Base-by-base conservation (phyloP, 1,139 yeast genomes). In the Saccharomycopsis hybrid region DNA sequence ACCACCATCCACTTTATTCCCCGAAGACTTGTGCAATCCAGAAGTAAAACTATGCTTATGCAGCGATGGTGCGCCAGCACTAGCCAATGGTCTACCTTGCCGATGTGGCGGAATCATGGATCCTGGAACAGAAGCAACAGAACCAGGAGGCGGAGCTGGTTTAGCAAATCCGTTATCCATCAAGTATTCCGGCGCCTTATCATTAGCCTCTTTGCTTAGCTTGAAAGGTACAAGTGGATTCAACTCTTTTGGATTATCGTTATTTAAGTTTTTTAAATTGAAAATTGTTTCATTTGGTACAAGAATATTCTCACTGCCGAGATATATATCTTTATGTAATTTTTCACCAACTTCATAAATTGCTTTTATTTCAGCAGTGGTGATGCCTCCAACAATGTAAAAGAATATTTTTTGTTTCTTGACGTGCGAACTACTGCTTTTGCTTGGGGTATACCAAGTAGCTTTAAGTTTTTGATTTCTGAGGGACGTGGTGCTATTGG, bases 381-480 rank as follows among this genome's bases (percentile, higher is more conserved):
- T 88, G 40, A 86, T 68, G 8, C 98, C 98, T 28, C 99, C 99
- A 1, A 94, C 85, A 39, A 89, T 77, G 62, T 81, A 92, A 54
- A 89, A 80, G 58, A 90, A 78, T 5, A 90, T 73, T 46, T 92
- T 69, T 60, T 86, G 95, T 57, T 78, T 65, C 43, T 69, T 64
- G 5, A 32, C 4, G 32, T 24, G 13, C 2, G 46, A 37, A 4
- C 31, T 18, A 33, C 32, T 33, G n/a, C 27, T 70, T 54, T 73
- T 76, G 1, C 94, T 89, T 4, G 46, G 32, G 11, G 41, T 27
- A n/a, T 41, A 25, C 95, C 96, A 87, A 1, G 83, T 79, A 0
- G 95, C 92, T 56, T 84, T 81, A 57, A 84, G 87, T 44, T 88
- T 73, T 4, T 87, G 80, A 60, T 84, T 86, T 56, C 92, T 74